phyloP scores from a whole-genome alignment of 2,329 filamentous ascomycete genomes.

The Diaporthe amygdali region DNA sequence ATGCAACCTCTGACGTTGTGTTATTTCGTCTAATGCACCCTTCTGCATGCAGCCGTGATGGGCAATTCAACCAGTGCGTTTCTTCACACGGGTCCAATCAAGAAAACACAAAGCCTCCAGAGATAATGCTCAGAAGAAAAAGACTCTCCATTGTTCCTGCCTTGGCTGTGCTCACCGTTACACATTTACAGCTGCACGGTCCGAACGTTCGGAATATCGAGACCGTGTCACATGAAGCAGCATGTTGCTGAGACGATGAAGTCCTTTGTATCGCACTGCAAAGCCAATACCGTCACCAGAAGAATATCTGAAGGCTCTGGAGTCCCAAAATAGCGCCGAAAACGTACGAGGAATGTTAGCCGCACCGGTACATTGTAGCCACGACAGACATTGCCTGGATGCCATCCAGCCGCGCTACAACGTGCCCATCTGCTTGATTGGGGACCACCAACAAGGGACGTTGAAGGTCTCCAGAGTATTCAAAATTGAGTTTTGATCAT shows the following conservation, averaged over 20 bases:
- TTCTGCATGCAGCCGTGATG: not conserved
- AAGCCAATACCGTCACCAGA: too few species aligned
- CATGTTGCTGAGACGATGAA: not conserved
- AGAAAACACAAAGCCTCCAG: not conserved
- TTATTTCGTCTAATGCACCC: not conserved
- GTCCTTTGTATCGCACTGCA: not conserved
- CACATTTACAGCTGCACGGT: not conserved
- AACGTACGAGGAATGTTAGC: too few species aligned
- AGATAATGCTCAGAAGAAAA: not conserved
- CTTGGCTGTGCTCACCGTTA: not conserved
- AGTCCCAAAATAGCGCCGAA: too few species aligned
- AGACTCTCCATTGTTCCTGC: not conserved
- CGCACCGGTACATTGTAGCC: not conserved
- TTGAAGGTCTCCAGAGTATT: not conserved
- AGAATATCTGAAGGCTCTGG: too few species aligned
- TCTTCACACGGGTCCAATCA: not conserved
- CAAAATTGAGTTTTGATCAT: not conserved
- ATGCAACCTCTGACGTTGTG: not conserved
- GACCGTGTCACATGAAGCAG: not conserved
- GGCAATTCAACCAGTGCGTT: not conserved
- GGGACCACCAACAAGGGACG: not conserved
- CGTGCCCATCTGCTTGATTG: not conserved
- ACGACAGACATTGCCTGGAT: too few species aligned
- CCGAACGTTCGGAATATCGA: not conserved
- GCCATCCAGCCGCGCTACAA: not conserved